phyloP scores from a whole-genome alignment of 345 rosid genomes.

The Camelina hispida region DNA sequence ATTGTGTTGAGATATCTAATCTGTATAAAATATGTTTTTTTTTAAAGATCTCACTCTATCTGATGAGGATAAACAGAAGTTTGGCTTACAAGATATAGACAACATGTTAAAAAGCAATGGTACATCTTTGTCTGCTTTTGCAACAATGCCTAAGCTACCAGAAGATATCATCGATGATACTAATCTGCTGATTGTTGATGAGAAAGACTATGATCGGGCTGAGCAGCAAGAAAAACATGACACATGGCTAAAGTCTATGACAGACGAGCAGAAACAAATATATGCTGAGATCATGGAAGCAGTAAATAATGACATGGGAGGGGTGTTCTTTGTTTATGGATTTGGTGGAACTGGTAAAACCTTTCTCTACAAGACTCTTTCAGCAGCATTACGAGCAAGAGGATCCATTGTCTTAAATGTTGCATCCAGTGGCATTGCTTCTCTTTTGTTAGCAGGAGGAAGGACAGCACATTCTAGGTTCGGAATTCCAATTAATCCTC shows the following conservation, averaged over 20 bases:
- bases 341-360: too few species aligned
- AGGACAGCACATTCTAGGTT: too few species aligned
- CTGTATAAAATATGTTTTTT: too few species aligned
- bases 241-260: not conserved
- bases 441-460: too few species aligned
- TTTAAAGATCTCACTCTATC: not conserved
- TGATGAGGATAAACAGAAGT: not conserved
- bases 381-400: too few species aligned
- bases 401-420: too few species aligned
- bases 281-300: not conserved
- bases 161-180: not conserved
- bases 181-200: not conserved
- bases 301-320: not conserved
- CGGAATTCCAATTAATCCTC: too few species aligned
- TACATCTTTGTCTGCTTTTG: not conserved
- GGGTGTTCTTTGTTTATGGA: too few species aligned
- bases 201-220: not conserved
- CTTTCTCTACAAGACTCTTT: too few species aligned
- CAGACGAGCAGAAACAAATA: not conserved
- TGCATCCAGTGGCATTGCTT: too few species aligned
- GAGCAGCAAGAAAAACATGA: not conserved
- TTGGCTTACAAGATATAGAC: not conserved
- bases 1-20: too few species aligned
- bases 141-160: not conserved
- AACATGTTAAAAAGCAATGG: not conserved